phyloP scores from a whole-genome alignment of 2,329 filamentous ascomycete genomes.

The Zasmidium citrigriseum region DNA sequence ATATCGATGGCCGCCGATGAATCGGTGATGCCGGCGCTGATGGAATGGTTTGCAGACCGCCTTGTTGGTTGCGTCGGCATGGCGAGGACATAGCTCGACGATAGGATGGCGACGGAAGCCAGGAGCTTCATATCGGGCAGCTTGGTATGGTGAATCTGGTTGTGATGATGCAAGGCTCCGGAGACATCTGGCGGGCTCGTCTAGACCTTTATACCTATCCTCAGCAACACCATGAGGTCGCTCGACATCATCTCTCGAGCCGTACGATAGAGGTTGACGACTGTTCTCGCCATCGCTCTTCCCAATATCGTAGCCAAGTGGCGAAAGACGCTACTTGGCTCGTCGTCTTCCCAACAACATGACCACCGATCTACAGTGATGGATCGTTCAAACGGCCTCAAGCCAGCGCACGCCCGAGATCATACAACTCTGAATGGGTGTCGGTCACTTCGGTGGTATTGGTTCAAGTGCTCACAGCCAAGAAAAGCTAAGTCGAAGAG shows the following conservation, averaged over 20 bases:
- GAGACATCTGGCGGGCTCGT: neutral
- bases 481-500: neutral
- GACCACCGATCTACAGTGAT: neutral
- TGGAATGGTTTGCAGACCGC: neutral
- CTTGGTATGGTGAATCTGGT: neutral
- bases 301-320: neutral
- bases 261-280: neutral
- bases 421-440: neutral
- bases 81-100: neutral
- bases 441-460: neutral
- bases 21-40: conserved; percentile 16
- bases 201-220: neutral
- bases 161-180: neutral
- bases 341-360: neutral
- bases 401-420: neutral
- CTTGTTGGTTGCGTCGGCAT: neutral
- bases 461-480: neutral
- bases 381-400: neutral
- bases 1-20: conserved; percentile 14
- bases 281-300: neutral
- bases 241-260: neutral
- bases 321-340: neutral
- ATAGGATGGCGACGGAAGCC: neutral
- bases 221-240: neutral
- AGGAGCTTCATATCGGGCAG: neutral